Base-by-base conservation (phyloP, 2,329 filamentous ascomycete genomes). In the Ceratocystis smalleyi region DNA sequence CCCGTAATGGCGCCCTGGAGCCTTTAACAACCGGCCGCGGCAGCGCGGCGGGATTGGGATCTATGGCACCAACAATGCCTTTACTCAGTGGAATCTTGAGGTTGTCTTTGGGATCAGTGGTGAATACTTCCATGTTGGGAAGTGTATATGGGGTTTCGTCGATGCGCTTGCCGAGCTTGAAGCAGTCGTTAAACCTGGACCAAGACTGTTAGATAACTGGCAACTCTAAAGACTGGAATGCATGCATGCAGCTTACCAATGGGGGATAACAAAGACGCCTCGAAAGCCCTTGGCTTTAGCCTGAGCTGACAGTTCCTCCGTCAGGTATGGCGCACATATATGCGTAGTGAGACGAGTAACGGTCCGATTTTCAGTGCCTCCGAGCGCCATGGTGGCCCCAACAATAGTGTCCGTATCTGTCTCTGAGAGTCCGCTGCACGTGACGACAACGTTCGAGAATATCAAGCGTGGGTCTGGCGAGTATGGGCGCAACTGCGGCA, bases 391-490 rank as follows among this genome's bases (percentile, higher is more conserved):
- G 1, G 92, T 89, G 0, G 90, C 92, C 10, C 91, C 94, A 47
- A 89, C 84, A 65, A 99, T 96, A 10, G 91, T 89, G 75, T 97
- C 92, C 72, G 91, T 89, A 74, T 99, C 94, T 43, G 84, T 87
- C 43, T 83, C 78, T 0, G 94, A 94, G 59, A 99, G 83, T 70
- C 94, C 88, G 59, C 86, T 89, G 71, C 89, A 95, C 40, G 86
- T 87, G 19, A 96, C 80, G 32, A 88, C 82, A 51, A 97, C 87
- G 69, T 90, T 86, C 62, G 88, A 88, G 75, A 99, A 89, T 73
- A 96, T 94, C 72, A 96, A 84, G 66, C 87, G 83, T 1, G 92
- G 91, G 70, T 99, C 94, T 1, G 94, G 94, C 57, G 87, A 96
- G 73, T 87, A 95, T 17, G 90, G 88, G 49, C 92, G 84, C 8